A percentile compares a stretch with the other conserved stretches of the same genome.
phyloP scores from a whole-genome alignment of 192 early-diverging fungal genomes.

The Haplosporangium gracile region DNA sequence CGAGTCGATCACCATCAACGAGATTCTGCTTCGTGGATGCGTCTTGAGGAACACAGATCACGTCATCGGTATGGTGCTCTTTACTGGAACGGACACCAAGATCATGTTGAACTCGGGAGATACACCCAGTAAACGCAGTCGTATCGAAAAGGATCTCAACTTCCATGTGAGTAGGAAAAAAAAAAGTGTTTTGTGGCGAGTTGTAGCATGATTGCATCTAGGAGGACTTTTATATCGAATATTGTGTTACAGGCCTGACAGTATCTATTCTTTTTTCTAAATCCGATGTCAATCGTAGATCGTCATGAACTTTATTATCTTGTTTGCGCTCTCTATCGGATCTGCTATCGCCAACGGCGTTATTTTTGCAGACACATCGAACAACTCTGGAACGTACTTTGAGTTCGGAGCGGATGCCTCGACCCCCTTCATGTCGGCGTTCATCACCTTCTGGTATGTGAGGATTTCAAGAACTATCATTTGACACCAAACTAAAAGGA shows the following conservation, averaged over 20 bases:
- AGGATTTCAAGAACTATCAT: neutral
- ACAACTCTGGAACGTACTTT: constrained; percentile 65
- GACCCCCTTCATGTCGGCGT: constrained; percentile 69
- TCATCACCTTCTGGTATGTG: constrained; percentile 79
- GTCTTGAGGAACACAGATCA: constrained; percentile 93
- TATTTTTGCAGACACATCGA: constrained; percentile 64
- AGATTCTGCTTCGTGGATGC: constrained; percentile 92
- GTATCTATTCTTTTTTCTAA: constrained; percentile 2
- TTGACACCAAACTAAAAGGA: too few species aligned
- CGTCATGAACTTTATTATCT: constrained; percentile 82
- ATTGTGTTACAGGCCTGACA: neutral
- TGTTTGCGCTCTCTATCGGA: constrained; percentile 81
- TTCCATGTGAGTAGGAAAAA: constrained; percentile 71
- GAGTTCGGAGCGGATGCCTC: constrained; percentile 63
- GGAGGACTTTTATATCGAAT: neutral
- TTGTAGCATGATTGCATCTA: neutral
- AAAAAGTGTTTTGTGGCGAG: neutral
- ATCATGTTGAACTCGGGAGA: constrained; percentile 95
- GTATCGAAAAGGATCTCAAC: constrained; percentile 93
- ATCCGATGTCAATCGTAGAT: constrained; percentile 60
- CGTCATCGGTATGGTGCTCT: constrained; percentile 88
- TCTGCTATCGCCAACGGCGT: constrained; percentile 75
- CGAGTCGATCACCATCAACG: constrained; percentile 79
- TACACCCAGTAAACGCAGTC: constrained; percentile 93
- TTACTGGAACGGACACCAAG: constrained; percentile 95